These are phyloP conservation scores for Skeletonema tropicum DNA, from an alignment of 108 stramenopile genomes.

Conservation along the genomic window DNA sequence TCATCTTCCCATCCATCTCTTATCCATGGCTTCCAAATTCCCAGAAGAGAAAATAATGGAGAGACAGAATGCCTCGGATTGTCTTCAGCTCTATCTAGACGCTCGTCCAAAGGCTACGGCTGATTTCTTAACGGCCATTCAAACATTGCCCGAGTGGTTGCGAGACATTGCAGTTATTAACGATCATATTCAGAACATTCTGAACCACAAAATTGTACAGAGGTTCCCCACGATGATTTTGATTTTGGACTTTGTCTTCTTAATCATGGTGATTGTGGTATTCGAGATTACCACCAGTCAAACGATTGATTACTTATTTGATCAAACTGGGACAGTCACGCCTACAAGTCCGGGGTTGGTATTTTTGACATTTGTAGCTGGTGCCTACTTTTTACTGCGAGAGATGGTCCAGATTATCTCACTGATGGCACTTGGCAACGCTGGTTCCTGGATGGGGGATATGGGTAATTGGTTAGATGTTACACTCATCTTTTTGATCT, in stretches of 20 bases:
- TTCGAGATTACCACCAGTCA: slow-evolving; percentile 72
- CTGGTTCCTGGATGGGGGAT: slow-evolving; percentile 64
- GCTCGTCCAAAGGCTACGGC: slow-evolving; percentile 64
- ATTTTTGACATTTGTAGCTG: slow-evolving; percentile 24
- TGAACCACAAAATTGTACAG: slow-evolving; percentile 81
- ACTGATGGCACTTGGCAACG: slow-evolving; percentile 51
- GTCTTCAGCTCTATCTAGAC: slow-evolving; percentile 73
- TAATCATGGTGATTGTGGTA: slow-evolving; percentile 66
- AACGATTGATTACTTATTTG: slow-evolving; percentile 63
- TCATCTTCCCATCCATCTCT: slow-evolving; percentile 71
- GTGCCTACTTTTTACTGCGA: slow-evolving; percentile 44
- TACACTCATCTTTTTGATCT: slow-evolving; percentile 68
- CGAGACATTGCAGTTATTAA: slow-evolving; percentile 80
- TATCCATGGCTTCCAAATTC: slow-evolving; percentile 53
- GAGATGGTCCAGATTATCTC: slow-evolving; percentile 56
- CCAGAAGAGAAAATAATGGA: slow-evolving; percentile 35
- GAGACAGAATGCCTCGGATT: slow-evolving; percentile 61
- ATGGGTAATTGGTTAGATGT: slow-evolving; percentile 84
- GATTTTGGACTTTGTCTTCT: slow-evolving; percentile 73
- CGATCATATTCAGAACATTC: slow-evolving; percentile 76
- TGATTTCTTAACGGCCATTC: slow-evolving; percentile 81
- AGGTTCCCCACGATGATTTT: slow-evolving; percentile 82
- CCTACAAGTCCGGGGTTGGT: slow-evolving; percentile 5
- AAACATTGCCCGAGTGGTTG: slow-evolving; percentile 82
- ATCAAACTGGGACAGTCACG: background rate